These are phyloP conservation scores for Kurtzmaniella quercitrusa DNA, from an alignment of 1,139 yeast species.

Conservation along the genomic window DNA sequence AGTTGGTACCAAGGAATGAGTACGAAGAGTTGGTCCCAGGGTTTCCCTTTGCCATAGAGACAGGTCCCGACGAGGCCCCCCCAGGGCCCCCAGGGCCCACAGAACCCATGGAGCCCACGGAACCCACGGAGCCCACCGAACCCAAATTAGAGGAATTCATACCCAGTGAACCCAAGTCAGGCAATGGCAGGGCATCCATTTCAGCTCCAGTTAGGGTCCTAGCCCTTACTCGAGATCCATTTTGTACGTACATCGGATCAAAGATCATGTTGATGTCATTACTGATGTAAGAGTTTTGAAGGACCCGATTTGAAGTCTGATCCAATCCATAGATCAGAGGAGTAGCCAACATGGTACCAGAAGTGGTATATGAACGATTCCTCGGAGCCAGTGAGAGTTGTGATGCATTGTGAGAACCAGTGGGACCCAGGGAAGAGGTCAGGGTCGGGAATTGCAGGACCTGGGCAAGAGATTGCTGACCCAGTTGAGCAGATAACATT, in stretches of 20 bases:
- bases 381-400: constrained; percentile 14
- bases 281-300: constrained; percentile 2
- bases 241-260: not conserved
- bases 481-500: constrained; percentile 22
- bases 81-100: too few species aligned
- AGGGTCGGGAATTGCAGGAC: not conserved
- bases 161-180: not conserved
- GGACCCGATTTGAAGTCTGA: constrained; percentile 3
- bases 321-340: constrained; percentile 8
- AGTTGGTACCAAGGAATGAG: not conserved
- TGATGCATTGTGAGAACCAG: constrained; percentile 2
- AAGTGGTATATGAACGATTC: constrained; percentile 49
- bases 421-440: not conserved
- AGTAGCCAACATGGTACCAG: constrained; percentile 23
- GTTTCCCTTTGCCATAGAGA: too few species aligned
- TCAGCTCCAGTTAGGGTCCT: constrained; percentile 24
- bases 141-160: not conserved
- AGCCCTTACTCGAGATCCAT: constrained; percentile 29
- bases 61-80: too few species aligned
- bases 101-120: too few species aligned
- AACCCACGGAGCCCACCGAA: constrained; percentile 6
- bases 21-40: constrained; percentile 12
- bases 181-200: not conserved
- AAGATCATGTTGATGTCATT: constrained; percentile 6
- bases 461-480: not conserved